Conservation (phyloP, 2,329 filamentous ascomycete genomes). For the Phialophora chinensis region DNA sequence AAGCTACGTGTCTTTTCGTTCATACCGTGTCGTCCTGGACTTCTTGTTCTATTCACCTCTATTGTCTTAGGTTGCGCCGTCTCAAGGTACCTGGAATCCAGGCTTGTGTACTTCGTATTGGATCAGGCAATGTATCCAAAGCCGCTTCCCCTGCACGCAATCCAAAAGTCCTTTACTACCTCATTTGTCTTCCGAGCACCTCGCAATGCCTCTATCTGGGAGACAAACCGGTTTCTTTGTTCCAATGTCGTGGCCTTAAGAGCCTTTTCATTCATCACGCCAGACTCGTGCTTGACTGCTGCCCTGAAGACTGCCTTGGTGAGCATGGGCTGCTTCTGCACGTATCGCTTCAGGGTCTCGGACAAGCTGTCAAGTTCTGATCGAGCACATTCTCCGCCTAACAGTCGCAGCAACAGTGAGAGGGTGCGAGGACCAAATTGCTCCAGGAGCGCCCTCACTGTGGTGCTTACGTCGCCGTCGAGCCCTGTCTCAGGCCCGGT, state of each 20-base stretch:
- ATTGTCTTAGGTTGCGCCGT: background rate
- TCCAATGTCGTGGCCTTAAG: conserved; percentile 42
- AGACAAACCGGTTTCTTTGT: conserved; percentile 51
- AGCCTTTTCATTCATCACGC: conserved; percentile 34
- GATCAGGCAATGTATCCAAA: conserved; percentile 37
- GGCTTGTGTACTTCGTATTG: background rate
- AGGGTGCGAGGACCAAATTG: conserved; percentile 48
- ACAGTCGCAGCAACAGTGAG: conserved; percentile 48
- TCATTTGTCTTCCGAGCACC: conserved; percentile 49
- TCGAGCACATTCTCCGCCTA: conserved; percentile 52
- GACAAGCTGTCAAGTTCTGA: conserved; percentile 52
- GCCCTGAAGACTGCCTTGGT: conserved; percentile 48
- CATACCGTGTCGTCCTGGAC: background rate
- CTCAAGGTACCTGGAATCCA: background rate
- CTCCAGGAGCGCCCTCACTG: conserved; percentile 35
- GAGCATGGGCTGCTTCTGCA: conserved; percentile 51
- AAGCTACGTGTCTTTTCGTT: background rate
- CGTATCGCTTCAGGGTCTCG: conserved; percentile 49
- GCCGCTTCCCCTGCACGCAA: conserved; percentile 49
- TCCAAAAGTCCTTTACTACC: conserved; percentile 51
- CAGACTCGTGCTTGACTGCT: conserved; percentile 45
- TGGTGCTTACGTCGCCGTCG: conserved; percentile 24
- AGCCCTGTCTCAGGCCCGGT: conserved; percentile 29
- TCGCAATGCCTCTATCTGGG: conserved; percentile 47
- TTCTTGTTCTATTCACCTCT: background rate